phyloP scores from a whole-genome alignment of 768 basidiomycete species.

The Omphalotus guepiniiformis region DNA sequence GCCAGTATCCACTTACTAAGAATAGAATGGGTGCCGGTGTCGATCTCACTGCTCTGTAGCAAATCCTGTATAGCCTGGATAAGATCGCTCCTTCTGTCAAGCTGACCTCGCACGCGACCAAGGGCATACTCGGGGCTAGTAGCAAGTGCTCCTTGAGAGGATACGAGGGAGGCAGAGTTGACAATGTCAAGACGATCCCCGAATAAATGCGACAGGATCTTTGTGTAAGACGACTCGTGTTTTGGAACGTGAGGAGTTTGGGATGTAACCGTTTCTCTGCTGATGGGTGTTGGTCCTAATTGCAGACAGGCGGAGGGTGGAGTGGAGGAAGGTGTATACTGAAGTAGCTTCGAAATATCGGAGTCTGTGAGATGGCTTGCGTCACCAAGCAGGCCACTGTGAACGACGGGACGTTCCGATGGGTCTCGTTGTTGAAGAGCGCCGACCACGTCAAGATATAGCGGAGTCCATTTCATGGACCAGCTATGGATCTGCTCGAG shows the following conservation, averaged over 20 bases:
- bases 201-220: constrained; percentile 81
- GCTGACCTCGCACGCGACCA: constrained; percentile 81
- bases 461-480: constrained; percentile 82
- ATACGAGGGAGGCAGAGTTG: constrained; percentile 76
- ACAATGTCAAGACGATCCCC: constrained; percentile 73
- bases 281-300: constrained; percentile 37
- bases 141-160: constrained; percentile 65
- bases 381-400: constrained; percentile 61
- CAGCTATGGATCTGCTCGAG: constrained; percentile 77
- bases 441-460: constrained; percentile 78
- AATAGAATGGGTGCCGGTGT: constrained; percentile 59
- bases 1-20: constrained; percentile 77
- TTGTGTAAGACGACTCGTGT: constrained; percentile 90
- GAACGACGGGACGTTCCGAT: constrained; percentile 48
- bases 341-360: constrained; percentile 52
- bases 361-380: constrained; percentile 30
- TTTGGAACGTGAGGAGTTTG: constrained; percentile 70
- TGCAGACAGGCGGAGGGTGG: constrained; percentile 39
- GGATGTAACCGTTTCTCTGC: constrained; percentile 5
- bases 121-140: constrained; percentile 95
- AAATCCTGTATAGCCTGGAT: constrained; percentile 60
- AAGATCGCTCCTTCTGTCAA: constrained; percentile 72
- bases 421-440: constrained; percentile 60
- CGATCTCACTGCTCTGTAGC: constrained; percentile 46
- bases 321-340: constrained; percentile 31